These are phyloP conservation scores for Stephania japonica DNA, from an alignment of 164 flowering plant species.

Conservation along the genomic window DNA sequence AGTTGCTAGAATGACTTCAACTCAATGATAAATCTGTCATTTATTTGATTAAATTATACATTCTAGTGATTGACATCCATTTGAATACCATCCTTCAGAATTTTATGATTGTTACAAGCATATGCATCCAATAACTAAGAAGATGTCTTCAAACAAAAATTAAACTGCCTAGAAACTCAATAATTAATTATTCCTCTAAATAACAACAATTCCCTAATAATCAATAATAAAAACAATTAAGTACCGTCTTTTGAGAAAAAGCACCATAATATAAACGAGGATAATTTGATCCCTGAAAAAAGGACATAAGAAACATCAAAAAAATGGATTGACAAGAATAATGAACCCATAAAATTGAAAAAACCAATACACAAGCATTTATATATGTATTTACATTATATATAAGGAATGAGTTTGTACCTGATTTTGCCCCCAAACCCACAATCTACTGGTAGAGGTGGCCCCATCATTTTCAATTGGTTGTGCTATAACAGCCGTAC, in stretches of 20 bases:
- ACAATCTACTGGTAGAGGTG: conserved; percentile 58
- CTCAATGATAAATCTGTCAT: no score
- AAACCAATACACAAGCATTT: not conserved
- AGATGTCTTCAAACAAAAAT: not conserved
- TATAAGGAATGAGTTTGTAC: conserved; percentile 26
- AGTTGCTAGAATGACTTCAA: no score
- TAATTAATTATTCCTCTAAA: no score
- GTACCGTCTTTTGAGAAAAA: conserved; percentile 79
- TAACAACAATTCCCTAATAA: no score
- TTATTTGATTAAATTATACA: no score
- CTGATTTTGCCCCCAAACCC: conserved; percentile 99
- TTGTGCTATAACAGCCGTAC: conserved; percentile 91
- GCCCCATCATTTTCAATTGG: conserved; percentile 87
- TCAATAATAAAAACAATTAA: not conserved
- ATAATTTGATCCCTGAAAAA: conserved; percentile 69
- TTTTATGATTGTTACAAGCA: not conserved
- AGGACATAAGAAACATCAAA: conserved; percentile 5
- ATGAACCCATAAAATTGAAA: not conserved
- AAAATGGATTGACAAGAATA: not conserved
- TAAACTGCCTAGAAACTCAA: not conserved
- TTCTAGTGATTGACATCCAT: no score
- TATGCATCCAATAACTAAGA: not conserved
- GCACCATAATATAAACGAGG: conserved; percentile 95
- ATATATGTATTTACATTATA: not conserved
- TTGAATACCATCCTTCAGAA: no score